Conservation (phyloP, 2,329 filamentous ascomycete genomes). For the Calonectria pteridis region DNA sequence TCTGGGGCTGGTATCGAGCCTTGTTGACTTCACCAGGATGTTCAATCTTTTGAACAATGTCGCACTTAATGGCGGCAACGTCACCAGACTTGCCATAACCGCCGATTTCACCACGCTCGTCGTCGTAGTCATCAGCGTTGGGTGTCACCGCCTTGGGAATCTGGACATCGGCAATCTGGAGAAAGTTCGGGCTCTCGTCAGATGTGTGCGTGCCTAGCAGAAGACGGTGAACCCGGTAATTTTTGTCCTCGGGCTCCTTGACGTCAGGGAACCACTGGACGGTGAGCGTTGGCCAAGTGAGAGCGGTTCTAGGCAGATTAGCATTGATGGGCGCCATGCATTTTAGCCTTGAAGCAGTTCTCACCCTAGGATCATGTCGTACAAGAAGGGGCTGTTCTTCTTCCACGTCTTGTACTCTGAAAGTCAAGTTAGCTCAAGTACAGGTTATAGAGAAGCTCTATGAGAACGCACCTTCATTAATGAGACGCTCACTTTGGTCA, state of each 20-base stretch:
- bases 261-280: conserved; percentile 99
- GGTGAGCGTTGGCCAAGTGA: conserved; percentile 97
- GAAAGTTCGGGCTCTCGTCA: conserved; percentile 85
- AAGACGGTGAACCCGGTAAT: conserved; percentile 87
- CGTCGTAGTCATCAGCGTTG: conserved; percentile 88
- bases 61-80: conserved; percentile 83
- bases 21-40: conserved; percentile 99
- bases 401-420: conserved; percentile 99
- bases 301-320: conserved; percentile 72
- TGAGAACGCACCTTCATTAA: conserved; percentile 81
- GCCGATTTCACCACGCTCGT: conserved; percentile 91
- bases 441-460: neutral
- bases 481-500: conserved; percentile 83
- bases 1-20: conserved; percentile 96
- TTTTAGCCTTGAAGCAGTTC: conserved; percentile 10
- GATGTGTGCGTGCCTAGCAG: conserved; percentile 96
- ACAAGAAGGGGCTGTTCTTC: conserved; percentile 98
- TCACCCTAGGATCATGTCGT: conserved; percentile 93
- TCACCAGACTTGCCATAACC: conserved; percentile 85
- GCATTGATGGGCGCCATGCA: conserved; percentile 21
- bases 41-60: conserved; percentile 94
- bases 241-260: conserved; percentile 87
- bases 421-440: conserved; percentile 30
- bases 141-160: conserved; percentile 83
- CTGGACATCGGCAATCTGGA: conserved; percentile 95